These are phyloP conservation scores for Digitaria exilis DNA, from an alignment of 202 grass and related monocot species.

Conservation along the genomic window DNA sequence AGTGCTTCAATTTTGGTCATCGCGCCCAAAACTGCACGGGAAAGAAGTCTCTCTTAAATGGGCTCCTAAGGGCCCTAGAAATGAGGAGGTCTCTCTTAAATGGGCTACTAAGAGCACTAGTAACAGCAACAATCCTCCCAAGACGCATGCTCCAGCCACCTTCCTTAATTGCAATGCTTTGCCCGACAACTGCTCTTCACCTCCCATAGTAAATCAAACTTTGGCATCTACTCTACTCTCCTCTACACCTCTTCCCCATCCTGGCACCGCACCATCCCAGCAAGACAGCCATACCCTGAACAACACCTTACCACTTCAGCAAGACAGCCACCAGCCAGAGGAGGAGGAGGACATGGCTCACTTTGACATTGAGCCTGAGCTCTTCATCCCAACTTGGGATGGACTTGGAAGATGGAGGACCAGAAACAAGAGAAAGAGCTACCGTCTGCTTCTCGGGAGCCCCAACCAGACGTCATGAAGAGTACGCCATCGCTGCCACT, in stretches of 20 bases:
- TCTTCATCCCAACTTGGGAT: neutral
- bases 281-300: too few species aligned
- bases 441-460: neutral
- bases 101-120: too few species aligned
- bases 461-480: neutral
- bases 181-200: too few species aligned
- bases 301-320: too few species aligned
- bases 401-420: neutral
- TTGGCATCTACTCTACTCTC: too few species aligned
- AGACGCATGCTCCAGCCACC: too few species aligned
- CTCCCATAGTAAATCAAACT: too few species aligned
- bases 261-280: too few species aligned
- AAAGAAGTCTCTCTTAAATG: neutral
- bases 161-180: too few species aligned
- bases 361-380: neutral
- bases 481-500: neutral
- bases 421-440: neutral
- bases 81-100: neutral
- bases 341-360: neutral
- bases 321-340: too few species aligned
- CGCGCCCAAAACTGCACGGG: neutral
- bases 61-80: neutral
- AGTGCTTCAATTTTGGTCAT: neutral
- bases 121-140: too few species aligned
- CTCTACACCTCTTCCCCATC: too few species aligned